These are phyloP conservation scores for Aspergillus asperescens DNA, from an alignment of 495 filamentous ascomycete genomes.

Conservation along the genomic window DNA sequence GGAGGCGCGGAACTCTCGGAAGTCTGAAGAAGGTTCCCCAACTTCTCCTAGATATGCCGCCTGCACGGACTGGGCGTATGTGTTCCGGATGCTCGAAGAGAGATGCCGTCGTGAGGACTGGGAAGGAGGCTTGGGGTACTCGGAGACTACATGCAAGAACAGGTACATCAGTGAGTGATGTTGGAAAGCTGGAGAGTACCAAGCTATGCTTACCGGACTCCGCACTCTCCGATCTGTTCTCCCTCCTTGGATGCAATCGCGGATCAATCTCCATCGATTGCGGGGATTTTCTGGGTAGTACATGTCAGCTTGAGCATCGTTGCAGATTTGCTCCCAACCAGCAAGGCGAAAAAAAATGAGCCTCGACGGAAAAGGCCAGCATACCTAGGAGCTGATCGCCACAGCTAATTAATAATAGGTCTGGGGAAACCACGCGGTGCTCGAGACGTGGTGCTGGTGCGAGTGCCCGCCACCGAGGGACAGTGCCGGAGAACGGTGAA, in stretches of 20 bases:
- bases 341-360: neutral
- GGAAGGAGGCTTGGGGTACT: constrained; percentile 31
- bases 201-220: constrained; percentile 10
- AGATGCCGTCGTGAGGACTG: constrained; percentile 14
- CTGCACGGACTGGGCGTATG: constrained; percentile 7
- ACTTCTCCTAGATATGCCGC: neutral
- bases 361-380: neutral
- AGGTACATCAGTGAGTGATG: constrained; percentile 8
- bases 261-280: constrained; percentile 34
- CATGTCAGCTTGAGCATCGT: constrained; percentile 12
- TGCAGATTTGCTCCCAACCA: neutral
- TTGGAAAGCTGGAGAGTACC: neutral
- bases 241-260: constrained; percentile 21
- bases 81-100: constrained; percentile 2
- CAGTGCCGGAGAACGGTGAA: neutral
- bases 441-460: neutral
- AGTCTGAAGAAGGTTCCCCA: neutral
- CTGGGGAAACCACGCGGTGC: neutral
- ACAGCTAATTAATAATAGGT: neutral
- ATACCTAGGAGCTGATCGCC: neutral
- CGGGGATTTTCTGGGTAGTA: constrained; percentile 15
- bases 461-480: no score
- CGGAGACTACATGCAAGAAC: constrained; percentile 12
- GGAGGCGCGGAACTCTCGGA: constrained; percentile 3
- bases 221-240: constrained; percentile 16